A percentile compares a stretch with the other conserved stretches of the same genome.
These are phyloP conservation scores for Eucalyptus curtisii DNA, from an alignment of 345 rosid genomes.

Conservation along the genomic window DNA sequence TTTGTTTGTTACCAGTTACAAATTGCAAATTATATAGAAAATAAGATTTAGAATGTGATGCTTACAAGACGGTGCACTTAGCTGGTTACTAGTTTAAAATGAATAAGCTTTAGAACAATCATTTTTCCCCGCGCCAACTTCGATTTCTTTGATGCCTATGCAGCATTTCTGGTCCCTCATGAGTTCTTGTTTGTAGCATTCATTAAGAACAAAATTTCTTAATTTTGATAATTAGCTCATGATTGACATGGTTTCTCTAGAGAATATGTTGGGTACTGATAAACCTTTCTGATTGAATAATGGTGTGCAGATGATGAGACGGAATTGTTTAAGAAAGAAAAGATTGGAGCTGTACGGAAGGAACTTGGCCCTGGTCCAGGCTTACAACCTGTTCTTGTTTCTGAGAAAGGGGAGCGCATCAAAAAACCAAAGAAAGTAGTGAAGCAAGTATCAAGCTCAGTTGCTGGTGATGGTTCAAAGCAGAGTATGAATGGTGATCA, in stretches of 20 bases:
- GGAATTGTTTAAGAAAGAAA: conserved; percentile 62
- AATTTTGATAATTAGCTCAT: neutral
- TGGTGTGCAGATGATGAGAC: conserved; percentile 50
- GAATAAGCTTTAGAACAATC: neutral
- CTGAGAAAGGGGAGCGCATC: conserved; percentile 28
- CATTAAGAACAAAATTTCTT: neutral
- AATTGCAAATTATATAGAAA: neutral
- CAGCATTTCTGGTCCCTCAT: neutral
- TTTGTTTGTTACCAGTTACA: neutral
- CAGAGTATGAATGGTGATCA: conserved; percentile 33
- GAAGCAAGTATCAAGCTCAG: conserved; percentile 16
- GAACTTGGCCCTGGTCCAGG: conserved; percentile 28
- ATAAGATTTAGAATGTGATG: neutral
- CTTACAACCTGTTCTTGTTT: conserved; percentile 22
- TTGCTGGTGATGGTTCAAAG: conserved; percentile 29
- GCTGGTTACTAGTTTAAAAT: neutral
- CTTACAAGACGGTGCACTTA: neutral
- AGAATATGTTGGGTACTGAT: neutral
- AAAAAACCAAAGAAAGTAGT: conserved; percentile 38
- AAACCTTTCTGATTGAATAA: neutral
- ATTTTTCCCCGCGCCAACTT: neutral
- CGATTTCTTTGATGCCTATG: neutral
- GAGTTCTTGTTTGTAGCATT: neutral
- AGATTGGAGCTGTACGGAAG: conserved; percentile 27
- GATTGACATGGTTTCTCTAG: neutral